phyloP scores from a whole-genome alignment of 257 asterid species.

The Lycium barbarum region DNA sequence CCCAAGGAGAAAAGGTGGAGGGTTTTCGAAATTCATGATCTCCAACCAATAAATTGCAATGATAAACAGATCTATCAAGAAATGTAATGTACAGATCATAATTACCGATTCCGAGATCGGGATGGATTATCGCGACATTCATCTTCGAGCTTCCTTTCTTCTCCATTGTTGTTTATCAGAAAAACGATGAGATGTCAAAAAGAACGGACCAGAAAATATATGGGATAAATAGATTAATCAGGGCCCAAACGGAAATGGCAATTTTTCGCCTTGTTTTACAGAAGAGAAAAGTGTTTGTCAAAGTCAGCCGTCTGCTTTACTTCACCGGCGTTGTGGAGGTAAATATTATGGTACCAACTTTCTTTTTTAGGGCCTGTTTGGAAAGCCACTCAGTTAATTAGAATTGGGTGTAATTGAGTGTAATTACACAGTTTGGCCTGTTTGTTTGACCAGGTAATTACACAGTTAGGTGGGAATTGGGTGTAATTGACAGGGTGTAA shows the following conservation, averaged over 20 bases:
- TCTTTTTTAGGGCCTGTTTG: too few relatives aligned
- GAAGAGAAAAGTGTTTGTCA: too few relatives aligned
- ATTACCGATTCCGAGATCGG: slow-evolving; percentile 57
- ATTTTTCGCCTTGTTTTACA: too few relatives aligned
- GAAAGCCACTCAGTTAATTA: too few relatives aligned
- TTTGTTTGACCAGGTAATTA: too few relatives aligned
- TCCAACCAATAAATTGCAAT: not conserved
- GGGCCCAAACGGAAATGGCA: slow-evolving; percentile 35
- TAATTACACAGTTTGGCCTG: too few relatives aligned
- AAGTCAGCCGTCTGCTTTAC: too few relatives aligned
- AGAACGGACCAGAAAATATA: not conserved
- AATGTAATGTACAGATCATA: not conserved
- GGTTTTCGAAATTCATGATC: not conserved
- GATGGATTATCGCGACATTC: slow-evolving; percentile 49
- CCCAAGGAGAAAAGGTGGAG: not conserved
- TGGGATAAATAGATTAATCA: slow-evolving; percentile 43
- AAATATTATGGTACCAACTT: too few relatives aligned
- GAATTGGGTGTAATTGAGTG: too few relatives aligned
- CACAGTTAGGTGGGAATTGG: too few relatives aligned
- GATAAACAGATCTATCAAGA: not conserved
- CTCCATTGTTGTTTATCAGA: slow-evolving; percentile 34
- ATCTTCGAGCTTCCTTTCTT: slow-evolving; percentile 36
- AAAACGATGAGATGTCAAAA: not conserved
- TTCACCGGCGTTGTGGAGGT: too few relatives aligned
- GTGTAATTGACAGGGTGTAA: too few relatives aligned